phyloP scores from a whole-genome alignment of 805 yeast species.

The Jamesozyma hellenica region DNA sequence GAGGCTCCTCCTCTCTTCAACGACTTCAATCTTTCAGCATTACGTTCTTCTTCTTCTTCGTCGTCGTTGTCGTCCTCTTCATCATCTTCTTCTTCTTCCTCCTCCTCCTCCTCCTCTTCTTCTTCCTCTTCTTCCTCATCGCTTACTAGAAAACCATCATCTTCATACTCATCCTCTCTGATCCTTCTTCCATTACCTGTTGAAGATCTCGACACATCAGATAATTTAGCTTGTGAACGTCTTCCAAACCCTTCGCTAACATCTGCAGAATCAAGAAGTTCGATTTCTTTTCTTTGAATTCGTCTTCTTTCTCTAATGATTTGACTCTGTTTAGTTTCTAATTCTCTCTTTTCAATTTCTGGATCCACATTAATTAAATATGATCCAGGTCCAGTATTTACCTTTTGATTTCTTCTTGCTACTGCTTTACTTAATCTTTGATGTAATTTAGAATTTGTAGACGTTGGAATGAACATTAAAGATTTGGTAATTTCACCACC shows the following conservation, averaged over 20 bases:
- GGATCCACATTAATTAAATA: constrained; percentile 49
- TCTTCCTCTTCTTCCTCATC: constrained; percentile 29
- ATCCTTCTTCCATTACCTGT: constrained; percentile 7
- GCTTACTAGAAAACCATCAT: constrained; percentile 29
- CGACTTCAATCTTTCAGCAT: constrained; percentile 48
- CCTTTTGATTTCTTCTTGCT: constrained; percentile 29
- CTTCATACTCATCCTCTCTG: constrained; percentile 26
- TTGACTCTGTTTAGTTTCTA: constrained; percentile 58
- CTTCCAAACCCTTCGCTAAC: constrained; percentile 19
- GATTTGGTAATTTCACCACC: constrained; percentile 54
- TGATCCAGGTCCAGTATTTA: constrained; percentile 32
- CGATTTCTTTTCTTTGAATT: constrained; percentile 46
- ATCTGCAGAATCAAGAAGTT: constrained; percentile 37
- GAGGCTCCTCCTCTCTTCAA: constrained; percentile 52
- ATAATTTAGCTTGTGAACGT: constrained; percentile 4
- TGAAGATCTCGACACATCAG: constrained; percentile 1
- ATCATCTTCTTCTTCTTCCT: constrained; percentile 28
- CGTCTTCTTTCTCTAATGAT: constrained; percentile 59
- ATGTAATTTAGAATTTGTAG: constrained; percentile 80
- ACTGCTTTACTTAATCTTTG: constrained; percentile 66
- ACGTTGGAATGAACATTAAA: constrained; percentile 77
- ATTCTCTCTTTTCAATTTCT: constrained; percentile 51
- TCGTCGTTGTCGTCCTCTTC: constrained; percentile 39
- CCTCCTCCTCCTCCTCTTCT: constrained; percentile 21
- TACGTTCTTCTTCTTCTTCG: constrained; percentile 41